These are phyloP conservation scores for Blastobotrys chiropterorum DNA, from an alignment of 805 yeast genomes.

Conservation along the genomic window DNA sequence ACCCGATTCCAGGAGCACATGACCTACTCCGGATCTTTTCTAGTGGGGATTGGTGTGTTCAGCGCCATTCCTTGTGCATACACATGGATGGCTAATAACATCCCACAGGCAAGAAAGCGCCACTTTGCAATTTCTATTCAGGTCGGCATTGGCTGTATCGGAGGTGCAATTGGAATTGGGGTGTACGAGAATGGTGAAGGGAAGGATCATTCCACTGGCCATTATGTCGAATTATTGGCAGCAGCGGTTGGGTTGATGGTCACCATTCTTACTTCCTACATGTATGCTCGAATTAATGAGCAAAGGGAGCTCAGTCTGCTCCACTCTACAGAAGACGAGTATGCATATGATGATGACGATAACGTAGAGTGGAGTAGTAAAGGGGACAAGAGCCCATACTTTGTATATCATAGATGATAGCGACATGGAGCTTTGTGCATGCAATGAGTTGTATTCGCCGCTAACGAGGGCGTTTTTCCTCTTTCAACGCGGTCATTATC, in stretches of 20 bases:
- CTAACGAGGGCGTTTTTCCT: background rate
- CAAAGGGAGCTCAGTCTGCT: background rate
- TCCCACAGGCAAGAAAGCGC: background rate
- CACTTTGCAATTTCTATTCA: slow-evolving; percentile 35
- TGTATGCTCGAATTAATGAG: background rate
- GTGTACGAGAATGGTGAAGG: slow-evolving; percentile 26
- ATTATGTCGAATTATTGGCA: background rate
- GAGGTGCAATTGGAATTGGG: slow-evolving; percentile 40
- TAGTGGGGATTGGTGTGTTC: slow-evolving; percentile 4
- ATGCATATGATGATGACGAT: background rate
- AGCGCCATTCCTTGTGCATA: slow-evolving; percentile 5
- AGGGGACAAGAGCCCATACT: slow-evolving; percentile 1
- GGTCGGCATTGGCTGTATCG: slow-evolving; percentile 38
- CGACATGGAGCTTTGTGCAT: no score
- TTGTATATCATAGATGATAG: background rate
- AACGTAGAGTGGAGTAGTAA: background rate
- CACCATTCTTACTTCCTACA: background rate
- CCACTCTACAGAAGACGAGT: slow-evolving; percentile 1
- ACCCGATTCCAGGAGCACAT: background rate
- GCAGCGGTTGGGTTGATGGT: slow-evolving; percentile 2
- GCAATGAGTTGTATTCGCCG: no score
- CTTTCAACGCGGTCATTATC: background rate
- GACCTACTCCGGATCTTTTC: slow-evolving; percentile 3
- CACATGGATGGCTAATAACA: slow-evolving; percentile 2
- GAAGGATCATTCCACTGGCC: background rate